Base-by-base conservation (phyloP, 2,329 filamentous ascomycete species). In the Ascochyta pisi region DNA sequence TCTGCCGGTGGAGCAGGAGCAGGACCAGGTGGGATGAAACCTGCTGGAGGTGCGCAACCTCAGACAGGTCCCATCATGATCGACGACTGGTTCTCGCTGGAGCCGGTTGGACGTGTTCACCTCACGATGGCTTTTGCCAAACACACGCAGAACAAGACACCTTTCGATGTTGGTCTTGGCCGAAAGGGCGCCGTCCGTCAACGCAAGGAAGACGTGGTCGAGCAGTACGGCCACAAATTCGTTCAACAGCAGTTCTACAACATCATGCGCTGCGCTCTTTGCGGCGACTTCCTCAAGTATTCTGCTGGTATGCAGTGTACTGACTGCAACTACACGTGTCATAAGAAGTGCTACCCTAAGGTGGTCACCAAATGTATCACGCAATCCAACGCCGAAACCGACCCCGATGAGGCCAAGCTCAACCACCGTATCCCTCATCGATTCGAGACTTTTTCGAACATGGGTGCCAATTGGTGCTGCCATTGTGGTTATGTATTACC, bases 311-410 rank as follows among this genome's bases (percentile, higher is more conserved):
- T 99, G 94, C 95, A 99, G 79, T 99, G 95, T 77, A 91, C 96
- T 63, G 95, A 99, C 79, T 99, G 95, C 89, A 98, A 98, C 79
- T 98, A 98, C 79, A 98, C 94, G 35, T 99, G 95, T 78, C 95
- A 99, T 78, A 94, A 92, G 69, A 97, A 98, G 79, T 99, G 95
- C 76, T 99, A 98, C 77, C 81, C 86, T 15, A 96, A 93, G 76
- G 95, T 99, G 42, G 95, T 99, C 67, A 99, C 95, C 62, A 99
- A 99, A 78, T 99, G 95, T 80, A 99, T 99, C 77, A 98, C 94
- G 80, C 98, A 99, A 77, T 97, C 94, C 61, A 99, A 99, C 74
- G 94, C 95, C 62, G 95, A 99, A 77, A 96, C 92, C 6, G 95
- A 99, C 75, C 94, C 95, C 22, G 95, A 99, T 77, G 95, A 99